Percentiles rank a stretch among this genome's conserved stretches.
Conservation (phyloP, 1,284 basidiomycete genomes). For the Porodaedalea pini region DNA sequence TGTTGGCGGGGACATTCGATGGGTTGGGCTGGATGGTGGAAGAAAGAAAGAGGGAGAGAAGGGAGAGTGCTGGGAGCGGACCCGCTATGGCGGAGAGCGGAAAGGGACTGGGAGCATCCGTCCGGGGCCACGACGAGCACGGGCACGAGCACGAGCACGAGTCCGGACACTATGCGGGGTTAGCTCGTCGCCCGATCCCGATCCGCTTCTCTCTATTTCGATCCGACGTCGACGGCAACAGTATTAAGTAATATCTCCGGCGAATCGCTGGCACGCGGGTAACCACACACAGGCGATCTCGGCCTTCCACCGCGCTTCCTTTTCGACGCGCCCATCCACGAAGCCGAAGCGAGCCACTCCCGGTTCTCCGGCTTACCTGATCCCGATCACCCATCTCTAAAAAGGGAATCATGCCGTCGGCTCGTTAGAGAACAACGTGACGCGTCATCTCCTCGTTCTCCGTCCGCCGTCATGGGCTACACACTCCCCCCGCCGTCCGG, state of each 20-base stretch:
- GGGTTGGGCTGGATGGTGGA: not conserved
- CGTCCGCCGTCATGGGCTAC: not conserved
- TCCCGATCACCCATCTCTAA: slow-evolving; percentile 8
- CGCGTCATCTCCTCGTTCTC: not conserved
- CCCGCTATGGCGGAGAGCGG: not conserved
- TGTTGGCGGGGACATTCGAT: no score
- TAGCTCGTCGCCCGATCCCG: slow-evolving; percentile 5
- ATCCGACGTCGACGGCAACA: not conserved
- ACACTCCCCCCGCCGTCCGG: not conserved
- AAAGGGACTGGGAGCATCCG: no score
- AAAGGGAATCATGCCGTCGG: no score
- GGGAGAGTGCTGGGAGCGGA: not conserved
- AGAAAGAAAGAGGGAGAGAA: not conserved
- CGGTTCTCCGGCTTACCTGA: not conserved
- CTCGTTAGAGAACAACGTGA: no score
- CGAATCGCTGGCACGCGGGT: not conserved
- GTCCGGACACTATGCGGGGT: no score
- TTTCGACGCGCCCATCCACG: not conserved
- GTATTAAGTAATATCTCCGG: slow-evolving; percentile 1
- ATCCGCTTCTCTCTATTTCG: not conserved
- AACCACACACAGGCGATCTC: not conserved
- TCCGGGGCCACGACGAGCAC: no score
- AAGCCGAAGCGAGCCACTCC: not conserved
- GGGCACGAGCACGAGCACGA: no score
- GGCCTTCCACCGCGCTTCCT: not conserved